A percentile compares a stretch with the other conserved stretches of the same genome.
These are phyloP conservation scores for Trichothecium roseum DNA, from an alignment of 2,329 filamentous ascomycete species.

Conservation along the genomic window DNA sequence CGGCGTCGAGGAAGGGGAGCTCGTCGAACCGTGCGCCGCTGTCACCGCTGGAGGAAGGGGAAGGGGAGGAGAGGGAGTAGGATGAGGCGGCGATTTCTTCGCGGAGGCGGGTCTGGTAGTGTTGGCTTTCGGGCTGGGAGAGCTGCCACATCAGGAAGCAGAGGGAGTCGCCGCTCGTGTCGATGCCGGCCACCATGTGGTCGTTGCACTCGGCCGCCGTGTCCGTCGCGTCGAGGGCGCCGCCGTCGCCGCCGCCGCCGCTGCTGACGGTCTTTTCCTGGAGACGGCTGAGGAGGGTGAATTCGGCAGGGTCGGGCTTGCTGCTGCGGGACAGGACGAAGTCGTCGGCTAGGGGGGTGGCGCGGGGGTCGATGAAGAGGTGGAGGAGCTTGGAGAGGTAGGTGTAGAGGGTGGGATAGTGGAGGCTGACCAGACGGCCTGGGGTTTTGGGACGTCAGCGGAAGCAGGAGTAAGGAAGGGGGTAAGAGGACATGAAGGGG, in stretches of 20 bases:
- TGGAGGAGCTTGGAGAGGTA: slow-evolving; percentile 1
- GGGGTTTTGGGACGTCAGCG: too few relatives aligned
- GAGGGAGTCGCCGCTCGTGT: slow-evolving; percentile 49
- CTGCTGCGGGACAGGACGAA: slow-evolving; percentile 5
- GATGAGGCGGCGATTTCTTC: slow-evolving; percentile 19
- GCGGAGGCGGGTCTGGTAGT: slow-evolving; percentile 22
- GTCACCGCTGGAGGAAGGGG: too few relatives aligned
- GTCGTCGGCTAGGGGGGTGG: slow-evolving; percentile 6
- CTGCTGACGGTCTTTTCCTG: slow-evolving; percentile 7
- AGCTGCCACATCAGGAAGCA: slow-evolving; percentile 65
- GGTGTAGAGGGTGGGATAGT: slow-evolving; percentile 36
- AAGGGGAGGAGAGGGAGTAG: too few relatives aligned
- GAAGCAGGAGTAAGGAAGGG: background rate
- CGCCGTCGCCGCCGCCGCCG: slow-evolving; percentile 12
- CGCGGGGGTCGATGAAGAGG: slow-evolving; percentile 3
- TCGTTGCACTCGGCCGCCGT: slow-evolving; percentile 43
- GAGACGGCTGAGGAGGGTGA: slow-evolving; percentile 7
- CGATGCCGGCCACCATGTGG: slow-evolving; percentile 41
- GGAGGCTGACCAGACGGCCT: slow-evolving; percentile 51
- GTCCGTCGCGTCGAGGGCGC: slow-evolving; percentile 27
- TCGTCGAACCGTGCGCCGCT: slow-evolving; percentile 29
- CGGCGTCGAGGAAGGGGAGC: slow-evolving; percentile 7
- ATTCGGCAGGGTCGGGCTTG: slow-evolving; percentile 6
- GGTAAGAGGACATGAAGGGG: background rate
- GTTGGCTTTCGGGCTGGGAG: slow-evolving; percentile 40